Evolutionary conservation across 495 filamentous ascomycete species (phyloP).

Genomic region (Aspergillus mulundensis): DNA sequence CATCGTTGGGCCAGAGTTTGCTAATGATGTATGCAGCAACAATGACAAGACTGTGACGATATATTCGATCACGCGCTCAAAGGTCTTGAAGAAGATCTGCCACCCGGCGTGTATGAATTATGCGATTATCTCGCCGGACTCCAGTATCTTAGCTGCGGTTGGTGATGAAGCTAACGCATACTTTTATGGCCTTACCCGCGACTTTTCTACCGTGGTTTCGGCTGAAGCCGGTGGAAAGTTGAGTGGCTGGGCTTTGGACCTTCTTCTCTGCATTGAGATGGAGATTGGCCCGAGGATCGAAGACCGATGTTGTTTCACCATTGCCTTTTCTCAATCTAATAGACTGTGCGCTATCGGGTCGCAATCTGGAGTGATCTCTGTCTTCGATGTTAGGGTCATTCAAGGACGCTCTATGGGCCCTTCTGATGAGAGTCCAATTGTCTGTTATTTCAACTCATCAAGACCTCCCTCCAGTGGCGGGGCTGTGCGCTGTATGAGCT

Average conservation of each 20-base stretch:
- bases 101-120: constrained; percentile 86
- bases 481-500: constrained; percentile 85
- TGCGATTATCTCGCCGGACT: constrained; percentile 86
- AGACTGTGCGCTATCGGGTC: constrained; percentile 66
- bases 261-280: constrained; percentile 34
- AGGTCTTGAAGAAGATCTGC: constrained; percentile 60
- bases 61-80: constrained; percentile 62
- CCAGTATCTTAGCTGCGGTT: constrained; percentile 72
- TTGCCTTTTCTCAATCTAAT: constrained; percentile 68
- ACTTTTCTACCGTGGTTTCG: constrained; percentile 37
- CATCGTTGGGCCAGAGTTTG: neutral
- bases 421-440: constrained; percentile 32
- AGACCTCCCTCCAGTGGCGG: constrained; percentile 58
- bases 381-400: constrained; percentile 58
- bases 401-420: constrained; percentile 30
- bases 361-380: constrained; percentile 65
- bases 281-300: constrained; percentile 32
- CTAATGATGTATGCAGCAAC: constrained; percentile 50
- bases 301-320: constrained; percentile 58
- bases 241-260: constrained; percentile 35
- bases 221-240: constrained; percentile 42
- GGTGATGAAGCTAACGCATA: constrained; percentile 82
- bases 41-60: constrained; percentile 85
- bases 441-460: constrained; percentile 54
- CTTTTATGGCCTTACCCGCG: constrained; percentile 58